A percentile compares a stretch with the other conserved stretches of the same genome.
These are phyloP conservation scores for carrot (Daucus carota) DNA, from an alignment of 129 eudicot species.

Conservation along the genomic window DH1_v3.0 NC_030388.2:27448501-27449000, in stretches of 20 bases:
- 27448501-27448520: conserved; percentile 57
- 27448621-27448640: conserved; percentile 91
- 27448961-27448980: conserved; percentile 40
- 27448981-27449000: conserved; percentile 36
- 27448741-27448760: conserved; percentile 35
- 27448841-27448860: conserved; percentile 30
- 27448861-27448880: conserved; percentile 21
- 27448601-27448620: conserved; percentile 99
- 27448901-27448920: conserved; percentile 39
- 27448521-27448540: conserved; percentile 84
- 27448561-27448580: conserved; percentile 79
- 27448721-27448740: conserved; percentile 31
- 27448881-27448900: conserved; percentile 29
- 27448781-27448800: conserved; percentile 33
- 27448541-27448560: conserved; percentile 78
- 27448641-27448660: conserved; percentile 84
- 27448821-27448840: conserved; percentile 30
- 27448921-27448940: conserved; percentile 32
- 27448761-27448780: conserved; percentile 27
- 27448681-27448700: conserved; percentile 37
- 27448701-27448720: conserved; percentile 37
- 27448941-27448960: conserved; percentile 44
- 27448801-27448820: conserved; percentile 27
- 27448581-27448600: conserved; percentile 89
- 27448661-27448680: conserved; percentile 58